Percentiles rank a stretch among this genome's conserved stretches.
Conservation (phyloP, 2,329 filamentous ascomycete species). For the Phialocephala sp. region DNA sequence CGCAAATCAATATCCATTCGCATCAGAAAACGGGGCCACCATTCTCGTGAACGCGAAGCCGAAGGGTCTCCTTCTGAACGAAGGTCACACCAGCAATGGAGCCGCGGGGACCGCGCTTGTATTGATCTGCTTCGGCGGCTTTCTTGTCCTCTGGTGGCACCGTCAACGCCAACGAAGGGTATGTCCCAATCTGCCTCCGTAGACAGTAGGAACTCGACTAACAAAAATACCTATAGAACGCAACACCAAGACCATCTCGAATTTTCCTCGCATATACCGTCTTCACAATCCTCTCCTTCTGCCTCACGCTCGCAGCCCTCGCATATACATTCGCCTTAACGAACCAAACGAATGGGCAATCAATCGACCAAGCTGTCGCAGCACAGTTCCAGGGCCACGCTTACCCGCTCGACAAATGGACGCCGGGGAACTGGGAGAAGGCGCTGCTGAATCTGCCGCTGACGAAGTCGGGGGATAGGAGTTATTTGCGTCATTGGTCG, state of each 20-base stretch:
- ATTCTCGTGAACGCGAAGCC: slow-evolving; percentile 28
- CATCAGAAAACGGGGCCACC: background rate
- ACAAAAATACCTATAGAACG: slow-evolving; percentile 6
- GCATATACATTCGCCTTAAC: slow-evolving; percentile 27
- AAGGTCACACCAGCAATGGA: slow-evolving; percentile 32
- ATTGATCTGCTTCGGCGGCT: slow-evolving; percentile 27
- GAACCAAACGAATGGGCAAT: slow-evolving; percentile 27
- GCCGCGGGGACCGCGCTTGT: slow-evolving; percentile 29
- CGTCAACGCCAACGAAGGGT: slow-evolving; percentile 19
- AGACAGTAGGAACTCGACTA: no score
- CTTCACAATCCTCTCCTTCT: slow-evolving; percentile 23
- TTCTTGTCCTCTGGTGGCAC: slow-evolving; percentile 20
- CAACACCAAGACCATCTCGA: slow-evolving; percentile 14
- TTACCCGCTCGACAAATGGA: slow-evolving; percentile 29
- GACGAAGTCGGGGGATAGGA: slow-evolving; percentile 8
- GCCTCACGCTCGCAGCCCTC: slow-evolving; percentile 25
- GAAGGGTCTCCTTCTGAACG: slow-evolving; percentile 18
- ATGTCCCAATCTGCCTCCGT: background rate
- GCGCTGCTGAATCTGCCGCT: slow-evolving; percentile 26
- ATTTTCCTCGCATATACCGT: slow-evolving; percentile 26
- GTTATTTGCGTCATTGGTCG: slow-evolving; percentile 27
- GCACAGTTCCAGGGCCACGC: slow-evolving; percentile 17
- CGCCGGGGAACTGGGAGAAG: slow-evolving; percentile 30
- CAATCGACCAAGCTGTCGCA: slow-evolving; percentile 22
- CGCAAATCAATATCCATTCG: slow-evolving; percentile 31